Conservation (phyloP, 164 flowering plant species). For the Liriodendron chinense region DNA sequence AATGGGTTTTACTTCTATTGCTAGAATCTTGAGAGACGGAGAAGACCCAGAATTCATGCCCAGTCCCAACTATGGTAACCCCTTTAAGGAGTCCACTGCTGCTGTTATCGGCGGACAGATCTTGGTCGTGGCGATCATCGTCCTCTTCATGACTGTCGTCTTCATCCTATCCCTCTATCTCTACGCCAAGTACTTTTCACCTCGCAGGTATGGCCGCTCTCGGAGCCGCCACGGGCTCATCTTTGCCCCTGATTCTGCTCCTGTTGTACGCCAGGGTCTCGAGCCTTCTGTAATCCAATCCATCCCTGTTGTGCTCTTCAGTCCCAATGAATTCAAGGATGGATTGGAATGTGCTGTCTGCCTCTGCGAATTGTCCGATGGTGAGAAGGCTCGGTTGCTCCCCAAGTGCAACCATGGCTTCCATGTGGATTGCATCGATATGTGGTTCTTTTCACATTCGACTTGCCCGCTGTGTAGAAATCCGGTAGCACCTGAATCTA, state of each 20-base stretch:
- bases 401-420: constrained; percentile 63
- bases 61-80: not conserved
- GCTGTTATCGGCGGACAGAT: constrained; percentile 46
- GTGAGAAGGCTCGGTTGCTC: constrained; percentile 52
- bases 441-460: constrained; percentile 69
- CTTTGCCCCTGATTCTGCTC: constrained; percentile 38
- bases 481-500: constrained; percentile 16
- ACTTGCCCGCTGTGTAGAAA: constrained; percentile 61
- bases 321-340: constrained; percentile 25
- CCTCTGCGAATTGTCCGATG: constrained; percentile 42
- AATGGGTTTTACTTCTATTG: not conserved
- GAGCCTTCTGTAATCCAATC: constrained; percentile 5
- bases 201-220: constrained; percentile 22
- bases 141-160: constrained; percentile 54
- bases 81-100: not conserved
- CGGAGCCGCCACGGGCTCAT: constrained; percentile 41
- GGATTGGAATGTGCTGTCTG: constrained; percentile 64
- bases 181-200: constrained; percentile 67
- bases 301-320: constrained; percentile 31
- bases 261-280: constrained; percentile 1
- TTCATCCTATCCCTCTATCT: constrained; percentile 68
- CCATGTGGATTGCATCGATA: constrained; percentile 62
- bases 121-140: constrained; percentile 50
- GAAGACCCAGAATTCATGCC: too few species aligned
- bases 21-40: not conserved